Percentiles rank a stretch among this genome's conserved stretches.
phyloP scores from a whole-genome alignment of 2,329 filamentous ascomycete genomes.

The Ophiostoma montium region DNA sequence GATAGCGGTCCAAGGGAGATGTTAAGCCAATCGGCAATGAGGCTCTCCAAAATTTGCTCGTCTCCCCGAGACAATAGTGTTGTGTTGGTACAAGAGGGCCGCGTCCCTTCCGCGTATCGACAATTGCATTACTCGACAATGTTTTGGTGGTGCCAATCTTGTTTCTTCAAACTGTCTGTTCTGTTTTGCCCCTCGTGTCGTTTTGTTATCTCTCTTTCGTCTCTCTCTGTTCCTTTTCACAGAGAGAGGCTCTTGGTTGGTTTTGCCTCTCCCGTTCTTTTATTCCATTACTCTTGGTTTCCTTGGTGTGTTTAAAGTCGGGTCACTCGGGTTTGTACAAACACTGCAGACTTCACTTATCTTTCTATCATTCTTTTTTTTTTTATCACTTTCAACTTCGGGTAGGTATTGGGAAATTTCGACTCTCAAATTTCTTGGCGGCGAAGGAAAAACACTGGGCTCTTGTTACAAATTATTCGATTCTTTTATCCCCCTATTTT shows the following conservation, averaged over 20 bases:
- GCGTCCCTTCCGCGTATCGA: too few relatives aligned
- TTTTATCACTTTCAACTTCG: conserved; percentile 3
- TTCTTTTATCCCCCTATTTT: background rate
- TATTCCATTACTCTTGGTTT: background rate
- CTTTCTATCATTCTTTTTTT: background rate
- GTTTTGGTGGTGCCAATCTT: too few relatives aligned
- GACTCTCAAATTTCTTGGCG: conserved; percentile 7
- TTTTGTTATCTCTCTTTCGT: background rate
- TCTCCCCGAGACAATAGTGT: too few relatives aligned
- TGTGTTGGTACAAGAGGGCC: too few relatives aligned
- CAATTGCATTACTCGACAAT: too few relatives aligned
- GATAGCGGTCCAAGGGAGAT: background rate
- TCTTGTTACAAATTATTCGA: background rate
- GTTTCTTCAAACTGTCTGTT: too few relatives aligned
- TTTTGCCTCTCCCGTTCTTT: background rate
- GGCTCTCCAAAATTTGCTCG: too few relatives aligned
- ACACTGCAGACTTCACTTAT: background rate
- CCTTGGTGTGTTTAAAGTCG: background rate
- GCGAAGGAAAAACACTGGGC: conserved; percentile 10
- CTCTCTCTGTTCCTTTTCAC: background rate
- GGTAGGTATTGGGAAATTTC: conserved; percentile 6
- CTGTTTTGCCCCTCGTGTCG: too few relatives aligned
- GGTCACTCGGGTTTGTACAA: background rate
- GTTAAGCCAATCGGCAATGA: background rate
- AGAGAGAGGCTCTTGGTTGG: background rate